Base-by-base conservation (phyloP, 768 basidiomycete species). In the Podaxis rugospora region DNA sequence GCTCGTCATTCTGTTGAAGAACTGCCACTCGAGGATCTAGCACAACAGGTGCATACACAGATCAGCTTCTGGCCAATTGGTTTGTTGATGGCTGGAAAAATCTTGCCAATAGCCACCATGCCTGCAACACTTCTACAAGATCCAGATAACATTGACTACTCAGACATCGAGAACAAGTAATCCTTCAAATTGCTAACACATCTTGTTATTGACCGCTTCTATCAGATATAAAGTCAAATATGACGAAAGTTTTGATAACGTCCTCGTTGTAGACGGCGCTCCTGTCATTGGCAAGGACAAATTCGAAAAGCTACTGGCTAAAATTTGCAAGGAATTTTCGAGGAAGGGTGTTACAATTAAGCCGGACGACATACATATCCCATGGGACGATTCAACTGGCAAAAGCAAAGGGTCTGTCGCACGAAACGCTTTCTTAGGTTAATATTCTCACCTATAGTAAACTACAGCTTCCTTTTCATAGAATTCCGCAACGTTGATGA, bases 241-340 rank as follows among this genome's bases (percentile, higher is more conserved):
- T 64, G 90, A 93, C 66, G 88, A 93, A 65, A 83, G 91, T 42
- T 84, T 98, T 68, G 97, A 98, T 78, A 92, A 91, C 70, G 85
- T 93, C 59, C 75, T 99, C 56, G 90, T 98, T 55, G 86, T 98
- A 61, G 97, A 98, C 72, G 93, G 94, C 53, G 82, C 95, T 21
- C 97, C 95, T 9, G 72, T 93, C 62, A 92, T 98, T 71, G 94
- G 97, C 70, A 87, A 85, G 67, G 83, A 85, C 55, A 95, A 94
- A 75, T 81, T 87, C 39, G 91, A 93, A 51, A 91, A 83, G 74
- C 83, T 99, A 16, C 69, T 97, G 18, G 75, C 86, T 37, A 92
- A 90, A 71, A 81, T 98, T 35, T 77, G 85, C 59, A 94, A 94
- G 71, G 88, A 92, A 65, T 96, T 98, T 70, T 79, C 81, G 11